phyloP scores from a whole-genome alignment of 352 stramenopile species.

The Lagenidium sp. region DNA sequence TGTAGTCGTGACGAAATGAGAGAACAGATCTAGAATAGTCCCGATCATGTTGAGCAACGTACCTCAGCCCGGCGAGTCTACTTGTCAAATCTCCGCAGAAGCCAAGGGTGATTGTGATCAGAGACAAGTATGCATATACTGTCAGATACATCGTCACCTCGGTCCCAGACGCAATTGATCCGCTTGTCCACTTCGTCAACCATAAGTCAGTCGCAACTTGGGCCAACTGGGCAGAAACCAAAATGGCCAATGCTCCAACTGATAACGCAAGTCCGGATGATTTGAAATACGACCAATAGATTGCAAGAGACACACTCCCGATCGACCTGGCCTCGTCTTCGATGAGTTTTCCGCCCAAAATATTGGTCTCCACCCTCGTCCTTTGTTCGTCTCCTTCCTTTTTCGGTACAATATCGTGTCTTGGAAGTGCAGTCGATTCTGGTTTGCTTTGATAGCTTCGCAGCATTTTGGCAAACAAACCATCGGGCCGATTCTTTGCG shows the following conservation, averaged over 20 bases:
- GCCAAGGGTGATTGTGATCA: conserved; percentile 37
- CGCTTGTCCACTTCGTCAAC: conserved; percentile 46
- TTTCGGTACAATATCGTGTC: not conserved
- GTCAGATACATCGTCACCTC: conserved; percentile 36
- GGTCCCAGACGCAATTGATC: conserved; percentile 6
- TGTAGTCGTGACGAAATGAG: not conserved
- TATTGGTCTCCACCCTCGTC: not conserved
- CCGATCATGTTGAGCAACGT: not conserved
- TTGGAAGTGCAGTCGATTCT: not conserved
- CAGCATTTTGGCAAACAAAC: conserved; percentile 36
- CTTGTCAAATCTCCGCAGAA: conserved; percentile 37
- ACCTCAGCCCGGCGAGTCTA: conserved; percentile 46
- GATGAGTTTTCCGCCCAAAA: no score
- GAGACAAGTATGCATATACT: conserved; percentile 46
- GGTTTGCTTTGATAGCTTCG: not conserved
- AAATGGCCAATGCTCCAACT: conserved; percentile 20
- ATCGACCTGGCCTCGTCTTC: conserved; percentile 37
- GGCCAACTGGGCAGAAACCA: conserved; percentile 35
- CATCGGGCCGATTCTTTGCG: conserved; percentile 21
- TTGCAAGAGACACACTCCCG: conserved; percentile 21
- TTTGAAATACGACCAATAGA: conserved; percentile 40
- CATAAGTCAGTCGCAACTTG: conserved; percentile 57
- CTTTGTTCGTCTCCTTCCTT: not conserved
- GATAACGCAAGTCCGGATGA: conserved; percentile 31
- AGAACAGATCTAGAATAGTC: no score